Base-by-base conservation (phyloP, 2,329 filamentous ascomycete genomes). In the Xylariaceae sp. region DNA sequence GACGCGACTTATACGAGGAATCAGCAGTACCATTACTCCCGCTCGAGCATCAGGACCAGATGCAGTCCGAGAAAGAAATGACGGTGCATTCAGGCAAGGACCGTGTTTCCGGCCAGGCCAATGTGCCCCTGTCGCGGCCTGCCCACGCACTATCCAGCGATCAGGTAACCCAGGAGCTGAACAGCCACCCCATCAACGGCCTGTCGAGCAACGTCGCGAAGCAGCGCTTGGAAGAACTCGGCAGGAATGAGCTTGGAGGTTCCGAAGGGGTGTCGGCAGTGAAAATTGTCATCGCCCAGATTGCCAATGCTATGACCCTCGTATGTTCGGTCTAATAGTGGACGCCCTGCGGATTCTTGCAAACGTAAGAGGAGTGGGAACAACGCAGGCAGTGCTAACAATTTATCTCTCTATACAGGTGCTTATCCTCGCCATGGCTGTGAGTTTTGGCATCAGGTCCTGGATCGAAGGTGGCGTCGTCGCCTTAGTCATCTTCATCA, bases 231-330 rank as follows among this genome's bases (percentile, higher is more conserved):
- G 64, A 71, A n/a, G 61, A 74, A 41, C 73, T 73, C 61, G 78
- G 78, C 5, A 53, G 59, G 9, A 83, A 83, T 51, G 71, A 79
- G 41, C 64, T 83, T 3, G 74, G 75, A 36, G 71, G 78, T 27
- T 70, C 60, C 1, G 67, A 69, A 41, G 71, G 72, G 5, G 76
- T 82, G 18, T 71, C 69, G 29, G 67, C 71, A 16, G 55, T 68
- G 31, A 78, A 78, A 54, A 81, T 83, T 41, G 56, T 83, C 13
- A 59, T 81, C 29, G 65, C 72, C 29, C 78, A 83, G 54, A 63
- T 82, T 32, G 76, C 76, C 32, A 83, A 83, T 55, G 78, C 77
- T 9, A 81, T 82, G 78, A 81, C 74, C 48, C 59, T 83, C 57
- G 78, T 77, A 58, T 5, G 50, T 34, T 18, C 24, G 29, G 9